Conservation (phyloP, 169 alveolate genomes). For the Eimeria zaria region DNA sequence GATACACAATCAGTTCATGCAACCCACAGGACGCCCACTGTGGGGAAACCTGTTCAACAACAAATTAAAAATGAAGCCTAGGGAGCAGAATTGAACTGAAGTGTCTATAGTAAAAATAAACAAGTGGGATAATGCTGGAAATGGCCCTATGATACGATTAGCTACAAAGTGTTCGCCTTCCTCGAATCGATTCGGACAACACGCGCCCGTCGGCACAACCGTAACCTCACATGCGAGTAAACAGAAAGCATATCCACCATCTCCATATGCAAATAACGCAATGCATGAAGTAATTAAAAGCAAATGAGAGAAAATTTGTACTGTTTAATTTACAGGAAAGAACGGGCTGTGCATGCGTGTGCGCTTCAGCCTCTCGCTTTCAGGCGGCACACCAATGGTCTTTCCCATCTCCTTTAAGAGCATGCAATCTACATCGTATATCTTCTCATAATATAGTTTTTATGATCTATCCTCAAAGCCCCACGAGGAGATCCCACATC, state of each 20-base stretch:
- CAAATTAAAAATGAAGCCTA: neutral
- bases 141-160: neutral
- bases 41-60: neutral
- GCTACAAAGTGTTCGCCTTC: no score
- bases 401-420: neutral
- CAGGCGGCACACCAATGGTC: slow-evolving; percentile 43
- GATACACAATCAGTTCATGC: neutral
- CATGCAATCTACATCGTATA: neutral
- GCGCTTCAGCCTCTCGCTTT: slow-evolving; percentile 42
- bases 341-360: slow-evolving; percentile 13
- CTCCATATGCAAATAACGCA: neutral
- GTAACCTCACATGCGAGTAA: neutral
- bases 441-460: neutral
- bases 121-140: neutral
- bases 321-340: neutral
- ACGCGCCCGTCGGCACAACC: neutral
- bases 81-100: neutral
- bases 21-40: neutral
- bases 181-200: neutral
- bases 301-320: neutral
- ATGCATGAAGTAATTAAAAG: neutral
- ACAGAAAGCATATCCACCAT: neutral
- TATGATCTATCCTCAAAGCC: neutral
- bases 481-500: neutral
- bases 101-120: neutral